Percentiles rank a stretch among this genome's conserved stretches.
phyloP scores from a whole-genome alignment of 176 grass and related monocot species.

The Dendrocalamus sinicus region DNA sequence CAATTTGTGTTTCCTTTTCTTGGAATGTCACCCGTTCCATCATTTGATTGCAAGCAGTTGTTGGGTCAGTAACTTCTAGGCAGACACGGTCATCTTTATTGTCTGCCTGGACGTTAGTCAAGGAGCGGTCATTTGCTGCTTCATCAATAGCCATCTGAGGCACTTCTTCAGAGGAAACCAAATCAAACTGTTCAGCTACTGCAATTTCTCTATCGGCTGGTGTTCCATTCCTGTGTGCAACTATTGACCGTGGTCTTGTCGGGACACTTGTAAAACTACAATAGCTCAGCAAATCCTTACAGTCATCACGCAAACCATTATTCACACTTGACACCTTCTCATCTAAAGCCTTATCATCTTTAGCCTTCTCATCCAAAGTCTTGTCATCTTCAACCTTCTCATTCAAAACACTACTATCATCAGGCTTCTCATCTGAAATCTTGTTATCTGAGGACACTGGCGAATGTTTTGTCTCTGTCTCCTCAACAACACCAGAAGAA shows the following conservation, averaged over 20 bases:
- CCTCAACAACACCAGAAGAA: conserved; percentile 41
- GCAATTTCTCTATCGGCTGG: conserved; percentile 28
- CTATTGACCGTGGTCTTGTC: conserved; percentile 62
- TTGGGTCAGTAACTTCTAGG: conserved; percentile 42
- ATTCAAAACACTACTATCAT: conserved; percentile 41
- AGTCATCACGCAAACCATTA: conserved; percentile 34
- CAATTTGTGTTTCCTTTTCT: conserved; percentile 49
- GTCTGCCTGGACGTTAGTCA: conserved; percentile 38
- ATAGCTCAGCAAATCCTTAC: conserved; percentile 52
- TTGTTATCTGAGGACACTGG: conserved; percentile 33
- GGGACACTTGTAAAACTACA: conserved; percentile 68
- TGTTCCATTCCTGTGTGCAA: conserved; percentile 55
- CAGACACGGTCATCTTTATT: conserved; percentile 40
- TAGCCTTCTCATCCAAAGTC: conserved; percentile 41
- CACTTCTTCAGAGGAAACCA: conserved; percentile 45
- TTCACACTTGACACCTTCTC: conserved; percentile 40
- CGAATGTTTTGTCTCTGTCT: conserved; percentile 40
- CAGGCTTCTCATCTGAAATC: conserved; percentile 36
- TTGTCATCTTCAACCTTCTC: conserved; percentile 48
- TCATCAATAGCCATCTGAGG: conserved; percentile 43
- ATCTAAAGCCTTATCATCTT: conserved; percentile 32
- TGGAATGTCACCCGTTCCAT: conserved; percentile 39
- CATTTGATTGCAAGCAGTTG: conserved; percentile 44
- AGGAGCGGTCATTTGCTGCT: conserved; percentile 35
- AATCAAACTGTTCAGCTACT: conserved; percentile 42